Conservation (phyloP, 163 green algal genomes). For the Volvox carteri region DNA sequence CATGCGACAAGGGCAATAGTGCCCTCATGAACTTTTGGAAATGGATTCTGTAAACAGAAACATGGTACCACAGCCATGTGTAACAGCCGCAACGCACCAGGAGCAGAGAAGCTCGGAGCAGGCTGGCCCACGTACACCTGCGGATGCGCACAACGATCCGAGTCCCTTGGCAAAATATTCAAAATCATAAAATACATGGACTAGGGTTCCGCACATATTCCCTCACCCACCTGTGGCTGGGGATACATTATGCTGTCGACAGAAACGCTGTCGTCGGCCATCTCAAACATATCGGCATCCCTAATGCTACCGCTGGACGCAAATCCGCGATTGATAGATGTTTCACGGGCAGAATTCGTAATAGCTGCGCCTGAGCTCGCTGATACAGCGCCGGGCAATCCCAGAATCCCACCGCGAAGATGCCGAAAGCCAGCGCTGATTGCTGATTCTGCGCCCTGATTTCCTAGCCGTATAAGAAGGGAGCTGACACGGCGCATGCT, state of each 20-base stretch:
- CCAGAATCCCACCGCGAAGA: not conserved
- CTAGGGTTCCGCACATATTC: too few species aligned
- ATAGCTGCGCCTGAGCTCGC: not conserved
- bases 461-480: not conserved
- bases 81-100: conserved; percentile 58
- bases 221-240: not conserved
- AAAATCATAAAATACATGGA: too few species aligned
- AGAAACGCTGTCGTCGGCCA: not conserved
- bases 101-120: conserved; percentile 59
- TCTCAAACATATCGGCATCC: conserved; percentile 18
- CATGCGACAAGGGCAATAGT: too few species aligned
- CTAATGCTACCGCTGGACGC: conserved; percentile 7
- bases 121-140: conserved; percentile 59
- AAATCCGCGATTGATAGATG: not conserved
- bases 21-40: too few species aligned
- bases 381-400: not conserved
- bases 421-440: not conserved
- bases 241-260: conserved; percentile 56
- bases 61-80: too few species aligned
- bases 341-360: not conserved
- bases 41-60: too few species aligned
- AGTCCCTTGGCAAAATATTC: too few species aligned
- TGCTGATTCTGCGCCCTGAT: not conserved
- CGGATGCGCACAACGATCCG: too few species aligned
- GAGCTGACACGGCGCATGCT: conserved; percentile 18